Base-by-base conservation (phyloP, 2,329 filamentous ascomycete genomes). In the Sclerotinia nivalis region DNA sequence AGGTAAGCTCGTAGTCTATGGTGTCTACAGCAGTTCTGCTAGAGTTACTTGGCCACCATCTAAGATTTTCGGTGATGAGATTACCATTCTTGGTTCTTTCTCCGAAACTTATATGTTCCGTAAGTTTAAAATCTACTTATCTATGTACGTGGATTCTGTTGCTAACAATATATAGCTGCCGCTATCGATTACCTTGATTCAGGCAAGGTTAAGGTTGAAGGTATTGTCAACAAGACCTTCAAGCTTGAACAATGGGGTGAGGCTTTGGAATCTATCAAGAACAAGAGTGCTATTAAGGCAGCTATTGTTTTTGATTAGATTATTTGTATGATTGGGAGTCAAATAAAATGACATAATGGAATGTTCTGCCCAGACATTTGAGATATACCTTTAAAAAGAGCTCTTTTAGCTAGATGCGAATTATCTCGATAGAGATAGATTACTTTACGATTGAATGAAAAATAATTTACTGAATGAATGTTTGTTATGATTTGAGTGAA, bases 251-350 rank as follows among this genome's bases (percentile, higher is more conserved):
- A 92, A 78, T 92, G 89, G 85, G 87, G 83, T 59, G 87, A 91
- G 78, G 90, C 89, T 72, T 81, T 93, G 73, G 87, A 91, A 79
- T 85, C 87, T 70, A 91, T 93, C 22, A 87, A 84, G 76, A 89
- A 91, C 81, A 91, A 92, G 84, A 86, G 82, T 67, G 89, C 89
- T 71, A 91, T 93, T 78, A 93, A 93, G 83, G 89, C 89, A 66
- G 89, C 88, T 22, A 91, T 93, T 78, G 85, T 88, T 60, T 92
- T 91, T 75, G 89, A 91, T 72, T 87, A 71, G 59, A 54, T 47
- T 40, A 31, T 31, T 31, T 18, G 45, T 50, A 34, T 18, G 8
- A 50, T 37, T 37, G 45, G 45, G 60, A 37, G 60, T 62, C 45
- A 15, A 40, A 59, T 31, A 50, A 62, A 62, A 37, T 62, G 45